Base-by-base conservation (phyloP, 805 yeast genomes). In the Ogataea thermomethanolica region DNA sequence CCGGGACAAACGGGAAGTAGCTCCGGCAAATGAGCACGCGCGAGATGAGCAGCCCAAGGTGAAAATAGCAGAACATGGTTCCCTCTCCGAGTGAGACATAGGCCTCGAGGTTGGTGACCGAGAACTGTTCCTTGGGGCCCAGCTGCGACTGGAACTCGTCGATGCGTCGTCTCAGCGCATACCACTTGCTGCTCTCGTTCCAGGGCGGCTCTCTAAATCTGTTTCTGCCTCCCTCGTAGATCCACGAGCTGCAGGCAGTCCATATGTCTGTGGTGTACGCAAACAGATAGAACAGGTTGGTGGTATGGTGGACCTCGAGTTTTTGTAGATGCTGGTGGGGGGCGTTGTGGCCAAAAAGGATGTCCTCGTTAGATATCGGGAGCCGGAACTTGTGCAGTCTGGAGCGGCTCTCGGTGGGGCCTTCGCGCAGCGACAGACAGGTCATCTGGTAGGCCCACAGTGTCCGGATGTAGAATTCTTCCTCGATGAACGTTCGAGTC, bases 371-470 rank as follows among this genome's bases (percentile, higher is more conserved):
- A 11, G 37, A 40, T 1, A 44, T 28, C 4, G 51, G 51, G 3
- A 48, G 37, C 11, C 48, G 29, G 15, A 39, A 40, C 9, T 29
- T 30, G 25, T 31, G 21, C 9, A 42, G 25, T n/a, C 46, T 34
- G 4, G 36, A 14, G 12, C 42, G 36, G 25, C 37, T 38, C 10
- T 44, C 45, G 8, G 33, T 25, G 10, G 35, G 31, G 23, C 49
- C 47, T 12, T 44, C 46, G 10, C 47, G 33, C 15, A 48, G 36
- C 13, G 51, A 44, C 5, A 48, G 34, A 23, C 46, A 42, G 5
- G 46, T 48, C 38, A 41, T 12, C 31, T 48, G 44, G 37, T 48
- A 48, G 13, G 49, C 39, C 51, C 51, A 48, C 2, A 48, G 25
- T 2, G 48, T 48, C 26, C 51, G 29, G 3, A 44, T 35, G 24